Evolutionary conservation across 2,329 filamentous ascomycete species (phyloP), one percentile per base, ranked within the genome.

Genomic region (Chaetomium sp.): DNA sequence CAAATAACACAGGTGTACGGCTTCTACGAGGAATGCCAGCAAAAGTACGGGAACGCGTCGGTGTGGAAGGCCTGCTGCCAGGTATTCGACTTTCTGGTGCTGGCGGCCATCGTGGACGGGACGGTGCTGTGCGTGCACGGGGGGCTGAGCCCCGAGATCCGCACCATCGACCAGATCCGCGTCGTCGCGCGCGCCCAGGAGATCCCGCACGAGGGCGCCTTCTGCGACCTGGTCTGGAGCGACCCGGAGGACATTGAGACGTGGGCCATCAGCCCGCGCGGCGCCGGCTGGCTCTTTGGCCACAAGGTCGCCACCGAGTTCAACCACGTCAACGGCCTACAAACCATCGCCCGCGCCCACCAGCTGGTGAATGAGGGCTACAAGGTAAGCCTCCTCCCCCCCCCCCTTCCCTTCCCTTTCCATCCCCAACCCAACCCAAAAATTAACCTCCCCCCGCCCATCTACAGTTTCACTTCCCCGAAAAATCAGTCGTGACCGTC

Each of bases 41-140:
- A 95, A 73, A 99, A 99, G 79, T 99, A 99, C 76, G 95, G 95
- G 74, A 98, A 97, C 75, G 93, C 95, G 13, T 97, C 96, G 57
- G 95, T 99, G n/a, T 99, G 95, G 95, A 96, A 99, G 78, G 95
- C 97, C 65, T 99, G 97, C 78, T 99, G 95, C 69, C 95, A 99
- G 76, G 97, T 99, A 80, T 99, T 99, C 77, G 95, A 99, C 78
- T 99, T 97, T 78, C 86, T 99, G 33, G 97, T 96, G 2, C 84
- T 99, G 25, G 95, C 92, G 63, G 96, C 97, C 67, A 96, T 99
- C 70, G 97, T 99, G 72, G 96, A 99, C 75, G 91, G 97, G 73
- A 93, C 97, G 75, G 96, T 99, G 67, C 96, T 99, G 74, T 99
- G 95, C 76, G 95, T 99, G 35, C 95, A 99, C 78, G 95, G 95